Percentiles rank a stretch among this genome's conserved stretches.
phyloP scores from a whole-genome alignment of 1,284 basidiomycete genomes.

The Rhodotorula sp. region DNA sequence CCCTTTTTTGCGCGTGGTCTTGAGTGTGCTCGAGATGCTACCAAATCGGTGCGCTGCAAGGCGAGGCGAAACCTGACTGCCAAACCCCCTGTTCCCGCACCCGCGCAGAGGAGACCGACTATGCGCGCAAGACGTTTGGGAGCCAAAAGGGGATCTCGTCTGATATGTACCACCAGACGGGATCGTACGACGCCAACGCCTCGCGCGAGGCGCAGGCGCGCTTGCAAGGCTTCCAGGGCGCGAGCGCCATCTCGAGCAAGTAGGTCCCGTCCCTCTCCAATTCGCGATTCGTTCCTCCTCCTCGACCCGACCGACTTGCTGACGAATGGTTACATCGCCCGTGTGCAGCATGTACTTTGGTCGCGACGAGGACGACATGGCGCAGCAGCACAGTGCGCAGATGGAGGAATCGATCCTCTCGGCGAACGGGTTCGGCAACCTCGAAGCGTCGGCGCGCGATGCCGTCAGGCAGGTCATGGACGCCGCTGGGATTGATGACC shows the following conservation, averaged over 20 bases:
- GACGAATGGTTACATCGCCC: not conserved
- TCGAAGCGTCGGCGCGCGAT: slow-evolving; percentile 79
- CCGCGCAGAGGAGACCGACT: slow-evolving; percentile 46
- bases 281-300: too few relatives aligned
- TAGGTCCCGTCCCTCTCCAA: slow-evolving; percentile 18
- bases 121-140: slow-evolving; percentile 87
- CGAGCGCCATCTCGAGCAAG: slow-evolving; percentile 89
- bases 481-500: slow-evolving; percentile 71
- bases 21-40: too few relatives aligned
- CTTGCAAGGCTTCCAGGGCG: slow-evolving; percentile 81
- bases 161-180: slow-evolving; percentile 95
- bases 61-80: too few relatives aligned
- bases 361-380: slow-evolving; percentile 76
- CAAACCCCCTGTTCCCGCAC: too few relatives aligned
- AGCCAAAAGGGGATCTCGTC: slow-evolving; percentile 92
- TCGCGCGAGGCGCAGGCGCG: slow-evolving; percentile 75
- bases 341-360: slow-evolving; percentile 74
- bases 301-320: not conserved
- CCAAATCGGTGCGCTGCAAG: too few relatives aligned
- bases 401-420: slow-evolving; percentile 51
- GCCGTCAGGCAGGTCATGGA: slow-evolving; percentile 69
- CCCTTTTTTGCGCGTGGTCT: not conserved
- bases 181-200: slow-evolving; percentile 75
- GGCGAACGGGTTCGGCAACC: slow-evolving; percentile 52
- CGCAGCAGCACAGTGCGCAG: slow-evolving; percentile 31